Percentiles rank a stretch among this genome's conserved stretches.
These are phyloP conservation scores for Fusarium redolens DNA, from an alignment of 2,329 filamentous ascomycete genomes.

Conservation along the genomic window DNA sequence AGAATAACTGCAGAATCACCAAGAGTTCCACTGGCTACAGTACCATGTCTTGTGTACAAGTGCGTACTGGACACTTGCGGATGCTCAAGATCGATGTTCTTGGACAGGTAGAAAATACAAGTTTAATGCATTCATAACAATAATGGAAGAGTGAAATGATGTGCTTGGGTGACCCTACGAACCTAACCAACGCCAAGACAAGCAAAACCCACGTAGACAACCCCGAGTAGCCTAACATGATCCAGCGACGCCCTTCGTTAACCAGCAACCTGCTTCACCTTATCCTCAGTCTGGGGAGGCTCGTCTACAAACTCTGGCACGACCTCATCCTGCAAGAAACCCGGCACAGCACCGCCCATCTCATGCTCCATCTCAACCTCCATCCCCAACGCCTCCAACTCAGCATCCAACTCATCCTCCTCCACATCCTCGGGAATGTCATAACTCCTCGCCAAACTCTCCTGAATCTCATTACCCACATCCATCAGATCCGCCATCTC, in stretches of 20 bases:
- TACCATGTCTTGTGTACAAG: neutral
- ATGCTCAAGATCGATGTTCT: neutral
- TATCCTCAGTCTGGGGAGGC: slow-evolving; percentile 76
- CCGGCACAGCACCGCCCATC: slow-evolving; percentile 75
- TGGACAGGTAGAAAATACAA: neutral
- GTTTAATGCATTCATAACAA: neutral
- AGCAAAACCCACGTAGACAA: neutral
- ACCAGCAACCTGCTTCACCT: slow-evolving; percentile 84
- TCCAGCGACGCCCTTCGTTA: slow-evolving; percentile 43
- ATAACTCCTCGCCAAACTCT: slow-evolving; percentile 89
- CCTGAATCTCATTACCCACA: slow-evolving; percentile 97
- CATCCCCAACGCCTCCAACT: slow-evolving; percentile 92
- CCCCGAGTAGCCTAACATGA: neutral
- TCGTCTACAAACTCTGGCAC: slow-evolving; percentile 93
- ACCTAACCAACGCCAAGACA: slow-evolving; percentile 41
- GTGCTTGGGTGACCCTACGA: slow-evolving; percentile 32
- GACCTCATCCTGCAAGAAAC: slow-evolving; percentile 90
- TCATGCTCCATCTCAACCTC: slow-evolving; percentile 89
- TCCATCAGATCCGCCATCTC: slow-evolving; percentile 99
- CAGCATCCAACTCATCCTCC: slow-evolving; percentile 94
- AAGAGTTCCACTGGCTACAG: neutral
- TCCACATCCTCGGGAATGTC: slow-evolving; percentile 97
- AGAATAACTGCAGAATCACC: slow-evolving; percentile 12
- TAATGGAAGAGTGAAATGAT: slow-evolving; percentile 14
- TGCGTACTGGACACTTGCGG: no score